Percentiles rank a stretch among this genome's conserved stretches.
Evolutionary conservation across 148 eudicot genomes (phyloP).

Genomic region (Vaccinium darrowii): DNA sequence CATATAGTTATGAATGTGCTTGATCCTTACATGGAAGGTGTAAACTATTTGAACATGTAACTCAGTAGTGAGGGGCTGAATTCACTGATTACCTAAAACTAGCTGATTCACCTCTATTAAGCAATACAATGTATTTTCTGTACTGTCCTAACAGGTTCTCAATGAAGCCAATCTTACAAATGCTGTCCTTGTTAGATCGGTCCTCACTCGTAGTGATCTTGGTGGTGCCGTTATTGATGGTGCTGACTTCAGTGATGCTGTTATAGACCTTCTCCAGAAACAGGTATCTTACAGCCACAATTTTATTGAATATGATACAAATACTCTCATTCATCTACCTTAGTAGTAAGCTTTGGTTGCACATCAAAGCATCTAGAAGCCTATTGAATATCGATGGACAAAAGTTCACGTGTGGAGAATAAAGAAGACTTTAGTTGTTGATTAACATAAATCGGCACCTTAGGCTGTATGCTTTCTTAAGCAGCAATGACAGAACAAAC

Average conservation of each 20-base stretch:
- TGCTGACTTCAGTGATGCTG: slow-evolving; percentile 98
- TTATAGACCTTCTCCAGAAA: slow-evolving; percentile 77
- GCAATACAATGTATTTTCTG: neutral
- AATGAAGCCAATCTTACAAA: slow-evolving; percentile 95
- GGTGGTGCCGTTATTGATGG: slow-evolving; percentile 91
- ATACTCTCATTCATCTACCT: neutral
- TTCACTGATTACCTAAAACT: neutral
- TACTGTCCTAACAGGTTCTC: slow-evolving; percentile 45
- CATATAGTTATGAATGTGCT: neutral
- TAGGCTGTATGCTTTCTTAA: neutral
- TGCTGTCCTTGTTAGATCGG: slow-evolving; percentile 83
- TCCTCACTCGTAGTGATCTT: slow-evolving; percentile 96
- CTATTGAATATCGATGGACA: neutral
- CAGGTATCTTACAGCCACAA: slow-evolving; percentile 43
- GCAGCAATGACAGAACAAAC: neutral
- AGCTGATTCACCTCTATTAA: neutral
- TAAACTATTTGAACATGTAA: neutral
- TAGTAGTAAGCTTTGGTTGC: neutral
- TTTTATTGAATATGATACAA: neutral
- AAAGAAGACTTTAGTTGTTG: neutral
- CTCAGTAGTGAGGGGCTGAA: neutral
- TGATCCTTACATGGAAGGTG: neutral
- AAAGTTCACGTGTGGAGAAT: neutral
- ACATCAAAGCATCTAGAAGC: neutral
- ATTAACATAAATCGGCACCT: neutral